phyloP scores from a whole-genome alignment of 1,139 yeast species.

The Komagataea norvegica region DNA sequence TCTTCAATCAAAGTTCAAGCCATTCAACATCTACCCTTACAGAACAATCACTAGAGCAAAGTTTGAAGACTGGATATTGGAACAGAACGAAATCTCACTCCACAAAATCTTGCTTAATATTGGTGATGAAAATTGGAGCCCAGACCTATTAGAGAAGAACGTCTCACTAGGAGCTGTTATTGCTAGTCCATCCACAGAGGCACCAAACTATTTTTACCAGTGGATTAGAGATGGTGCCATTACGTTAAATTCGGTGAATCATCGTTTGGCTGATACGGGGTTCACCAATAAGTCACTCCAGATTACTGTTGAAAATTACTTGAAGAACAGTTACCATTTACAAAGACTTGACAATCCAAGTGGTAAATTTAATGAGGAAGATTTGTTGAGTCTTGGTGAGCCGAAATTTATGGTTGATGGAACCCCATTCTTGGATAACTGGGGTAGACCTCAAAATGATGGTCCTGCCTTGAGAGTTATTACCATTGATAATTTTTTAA shows the following conservation, averaged over 20 bases:
- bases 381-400: conserved; percentile 69
- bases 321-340: conserved; percentile 50
- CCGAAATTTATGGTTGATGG: conserved; percentile 78
- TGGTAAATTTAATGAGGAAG: conserved; percentile 46
- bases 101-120: conserved; percentile 55
- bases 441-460: conserved; percentile 98
- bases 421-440: conserved; percentile 51
- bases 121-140: conserved; percentile 44
- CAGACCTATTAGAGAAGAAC: conserved; percentile 30
- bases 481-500: conserved; percentile 56
- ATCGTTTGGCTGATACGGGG: conserved; percentile 36
- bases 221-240: conserved; percentile 93
- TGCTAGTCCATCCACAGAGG: conserved; percentile 69
- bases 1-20: conserved; percentile 18
- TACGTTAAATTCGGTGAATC: conserved; percentile 62
- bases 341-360: conserved; percentile 68
- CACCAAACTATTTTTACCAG: conserved; percentile 80
- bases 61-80: conserved; percentile 53
- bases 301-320: conserved; percentile 50
- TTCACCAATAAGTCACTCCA: conserved; percentile 30
- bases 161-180: conserved; percentile 68
- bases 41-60: conserved; percentile 28
- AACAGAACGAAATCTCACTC: conserved; percentile 49
- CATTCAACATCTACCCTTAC: conserved; percentile 18
- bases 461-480: conserved; percentile 85